Evolutionary conservation across 441 rosid species (phyloP).

Genomic region (Erodium trifolium): DNA sequence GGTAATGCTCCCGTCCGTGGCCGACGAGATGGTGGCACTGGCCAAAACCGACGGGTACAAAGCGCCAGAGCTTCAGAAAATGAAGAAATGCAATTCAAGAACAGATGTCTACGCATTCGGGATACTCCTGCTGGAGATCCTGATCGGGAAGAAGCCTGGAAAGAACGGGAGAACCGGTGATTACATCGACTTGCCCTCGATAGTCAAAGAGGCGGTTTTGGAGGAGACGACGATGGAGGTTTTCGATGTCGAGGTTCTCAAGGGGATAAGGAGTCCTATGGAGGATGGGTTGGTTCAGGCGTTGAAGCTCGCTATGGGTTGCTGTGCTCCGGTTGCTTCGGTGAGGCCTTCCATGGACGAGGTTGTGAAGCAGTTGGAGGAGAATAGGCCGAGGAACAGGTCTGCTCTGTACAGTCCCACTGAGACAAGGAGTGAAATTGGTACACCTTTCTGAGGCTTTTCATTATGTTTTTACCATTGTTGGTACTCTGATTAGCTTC

Average conservation of each 20-base stretch:
- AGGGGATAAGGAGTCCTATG: slow-evolving; percentile 84
- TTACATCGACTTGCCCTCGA: slow-evolving; percentile 70
- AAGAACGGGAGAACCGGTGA: slow-evolving; percentile 54
- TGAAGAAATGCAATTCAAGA: slow-evolving; percentile 93
- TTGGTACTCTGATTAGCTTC: neutral
- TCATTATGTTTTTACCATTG: neutral
- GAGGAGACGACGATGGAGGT: slow-evolving; percentile 96
- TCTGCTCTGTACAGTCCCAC: slow-evolving; percentile 87
- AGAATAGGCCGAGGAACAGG: slow-evolving; percentile 89
- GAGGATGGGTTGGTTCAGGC: slow-evolving; percentile 95
- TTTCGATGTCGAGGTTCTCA: slow-evolving; percentile 71
- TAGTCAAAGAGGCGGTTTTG: slow-evolving; percentile 85
- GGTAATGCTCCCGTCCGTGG: slow-evolving; percentile 79
- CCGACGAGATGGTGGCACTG: slow-evolving; percentile 84
- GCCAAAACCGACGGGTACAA: slow-evolving; percentile 84
- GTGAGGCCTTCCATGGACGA: slow-evolving; percentile 94
- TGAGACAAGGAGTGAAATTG: slow-evolving; percentile 75
- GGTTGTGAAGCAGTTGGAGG: slow-evolving; percentile 90
- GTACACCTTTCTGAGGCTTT: slow-evolving; percentile 56
- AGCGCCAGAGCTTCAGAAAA: slow-evolving; percentile 91
- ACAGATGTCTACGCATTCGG: slow-evolving; percentile 94
- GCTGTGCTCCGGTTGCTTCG: slow-evolving; percentile 85
- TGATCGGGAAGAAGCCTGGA: slow-evolving; percentile 88
- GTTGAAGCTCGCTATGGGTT: slow-evolving; percentile 94
- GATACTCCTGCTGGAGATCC: slow-evolving; percentile 72